Base-by-base conservation (phyloP, 805 yeast species). In the Metschnikowia arizonensis region DNA sequence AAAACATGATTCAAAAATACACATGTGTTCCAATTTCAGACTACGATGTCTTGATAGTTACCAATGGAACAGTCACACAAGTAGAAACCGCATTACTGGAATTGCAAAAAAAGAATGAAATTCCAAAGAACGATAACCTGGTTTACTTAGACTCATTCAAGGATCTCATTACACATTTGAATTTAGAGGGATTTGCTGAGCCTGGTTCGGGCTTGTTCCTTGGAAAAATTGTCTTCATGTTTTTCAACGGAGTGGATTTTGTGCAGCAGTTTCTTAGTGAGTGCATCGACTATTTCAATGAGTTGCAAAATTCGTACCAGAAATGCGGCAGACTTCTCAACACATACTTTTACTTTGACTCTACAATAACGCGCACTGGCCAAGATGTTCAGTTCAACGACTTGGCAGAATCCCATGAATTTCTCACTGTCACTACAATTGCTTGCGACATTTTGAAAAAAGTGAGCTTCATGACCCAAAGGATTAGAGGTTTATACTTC, bases 161-260 rank as follows among this genome's bases (percentile, higher is more conserved):
- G 23, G 53, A 52, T 25, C 52, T 64, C 36, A 44, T 57, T 3
- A 17, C 36, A 10, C 55, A 59, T 47, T 49, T 63, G 39, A 9
- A 25, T 40, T n/a, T 40, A 7, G 37, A 40, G 10, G 36, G 37
- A 10, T 8, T 25, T 17, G 12, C 33, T 3, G 14, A 30, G 7
- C 21, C 42, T 31, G 29, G 34, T n/a, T 19, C 34, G 15, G 42
- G 34, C 9, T 25, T 43, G 14, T 62, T 61, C 42, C 46, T 50
- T 7, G 72, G 67, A 2, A 63, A 62, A 45, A 61, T 65, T 7
- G 43, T 68, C 24, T 66, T 68, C 39, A 66, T 68, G 72, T 68
- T 66, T 33, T 68, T 68, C 50, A 53, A 66, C 33, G 71, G 70
- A 1, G 49, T 68, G 42, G 55, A 53, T 15, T 65, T 54, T 44